These are phyloP conservation scores for Vitis riparia DNA, from an alignment of 164 flowering plant genomes.

Conservation along the genomic window DNA sequence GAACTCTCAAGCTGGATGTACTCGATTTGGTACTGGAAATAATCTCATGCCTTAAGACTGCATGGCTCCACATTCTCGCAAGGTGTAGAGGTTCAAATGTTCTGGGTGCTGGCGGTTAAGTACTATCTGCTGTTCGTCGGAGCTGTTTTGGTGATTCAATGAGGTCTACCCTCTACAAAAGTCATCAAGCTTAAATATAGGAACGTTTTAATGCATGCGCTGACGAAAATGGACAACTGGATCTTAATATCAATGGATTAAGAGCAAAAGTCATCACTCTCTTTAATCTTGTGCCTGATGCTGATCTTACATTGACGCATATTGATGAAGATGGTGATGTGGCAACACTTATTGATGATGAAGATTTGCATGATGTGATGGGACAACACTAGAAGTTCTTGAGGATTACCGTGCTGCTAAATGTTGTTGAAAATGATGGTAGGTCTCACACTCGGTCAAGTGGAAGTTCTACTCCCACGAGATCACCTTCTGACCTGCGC, in stretches of 20 bases:
- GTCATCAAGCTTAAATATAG: slow-evolving; percentile 38
- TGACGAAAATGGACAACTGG: slow-evolving; percentile 38
- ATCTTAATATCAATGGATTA: slow-evolving; percentile 53
- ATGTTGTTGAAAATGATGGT: slow-evolving; percentile 17
- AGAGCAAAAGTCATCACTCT: slow-evolving; percentile 55
- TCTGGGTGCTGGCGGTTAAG: no score
- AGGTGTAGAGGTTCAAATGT: no score
- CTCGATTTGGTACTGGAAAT: no score
- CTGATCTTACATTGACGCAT: slow-evolving; percentile 64
- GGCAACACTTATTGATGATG: slow-evolving; percentile 73
- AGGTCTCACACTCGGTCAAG: slow-evolving; percentile 30
- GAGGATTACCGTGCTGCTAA: slow-evolving; percentile 57
- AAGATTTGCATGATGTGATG: slow-evolving; percentile 75
- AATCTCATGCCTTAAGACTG: no score
- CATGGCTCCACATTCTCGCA: no score
- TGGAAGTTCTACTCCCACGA: slow-evolving; percentile 30
- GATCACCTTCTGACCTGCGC: no score
- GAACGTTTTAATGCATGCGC: slow-evolving; percentile 61
- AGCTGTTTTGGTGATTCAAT: no score
- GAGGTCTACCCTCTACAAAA: no score
- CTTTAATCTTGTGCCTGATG: slow-evolving; percentile 49
- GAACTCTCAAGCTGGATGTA: no score
- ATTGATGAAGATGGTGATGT: slow-evolving; percentile 80
- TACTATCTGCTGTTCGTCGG: no score
- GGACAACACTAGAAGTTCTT: slow-evolving; percentile 68